Conservation (phyloP, 2,329 filamentous ascomycete species). For the Ceratocystis ficicola region DNA sequence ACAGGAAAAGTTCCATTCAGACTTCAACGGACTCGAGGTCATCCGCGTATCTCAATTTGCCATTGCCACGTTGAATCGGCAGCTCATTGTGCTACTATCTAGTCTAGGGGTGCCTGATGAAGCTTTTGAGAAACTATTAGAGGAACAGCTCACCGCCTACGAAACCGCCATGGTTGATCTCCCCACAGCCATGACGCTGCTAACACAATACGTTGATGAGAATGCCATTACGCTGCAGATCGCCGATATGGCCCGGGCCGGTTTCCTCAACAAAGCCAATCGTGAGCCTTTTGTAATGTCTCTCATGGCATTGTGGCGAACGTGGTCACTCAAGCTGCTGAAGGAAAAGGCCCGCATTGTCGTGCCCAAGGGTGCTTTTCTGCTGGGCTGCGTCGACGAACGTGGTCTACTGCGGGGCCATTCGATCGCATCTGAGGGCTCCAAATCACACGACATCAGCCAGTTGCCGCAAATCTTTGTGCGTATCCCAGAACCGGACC, state of each 20-base stretch:
- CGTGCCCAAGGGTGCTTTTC: slow-evolving; percentile 70
- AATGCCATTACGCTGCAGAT: slow-evolving; percentile 68
- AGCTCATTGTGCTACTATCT: slow-evolving; percentile 77
- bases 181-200: slow-evolving; percentile 49
- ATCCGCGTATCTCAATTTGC: slow-evolving; percentile 68
- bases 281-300: slow-evolving; percentile 73
- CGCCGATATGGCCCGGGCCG: slow-evolving; percentile 62
- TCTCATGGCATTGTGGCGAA: slow-evolving; percentile 69
- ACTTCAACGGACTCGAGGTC: slow-evolving; percentile 66
- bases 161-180: slow-evolving; percentile 57
- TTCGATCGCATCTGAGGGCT: slow-evolving; percentile 36
- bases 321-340: slow-evolving; percentile 78
- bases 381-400: slow-evolving; percentile 84
- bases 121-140: slow-evolving; percentile 56
- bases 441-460: slow-evolving; percentile 34
- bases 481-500: slow-evolving; percentile 55
- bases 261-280: slow-evolving; percentile 53
- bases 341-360: slow-evolving; percentile 86
- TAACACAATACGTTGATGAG: slow-evolving; percentile 68
- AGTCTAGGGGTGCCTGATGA: slow-evolving; percentile 57
- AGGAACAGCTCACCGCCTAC: slow-evolving; percentile 54
- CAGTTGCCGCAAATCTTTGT: slow-evolving; percentile 77
- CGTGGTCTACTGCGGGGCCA: slow-evolving; percentile 64
- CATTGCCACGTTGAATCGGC: slow-evolving; percentile 71
- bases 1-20: slow-evolving; percentile 73